Percentiles rank a stretch among this genome's conserved stretches.
phyloP scores from a whole-genome alignment of 768 basidiomycete species.

The Boletus sp. region DNA sequence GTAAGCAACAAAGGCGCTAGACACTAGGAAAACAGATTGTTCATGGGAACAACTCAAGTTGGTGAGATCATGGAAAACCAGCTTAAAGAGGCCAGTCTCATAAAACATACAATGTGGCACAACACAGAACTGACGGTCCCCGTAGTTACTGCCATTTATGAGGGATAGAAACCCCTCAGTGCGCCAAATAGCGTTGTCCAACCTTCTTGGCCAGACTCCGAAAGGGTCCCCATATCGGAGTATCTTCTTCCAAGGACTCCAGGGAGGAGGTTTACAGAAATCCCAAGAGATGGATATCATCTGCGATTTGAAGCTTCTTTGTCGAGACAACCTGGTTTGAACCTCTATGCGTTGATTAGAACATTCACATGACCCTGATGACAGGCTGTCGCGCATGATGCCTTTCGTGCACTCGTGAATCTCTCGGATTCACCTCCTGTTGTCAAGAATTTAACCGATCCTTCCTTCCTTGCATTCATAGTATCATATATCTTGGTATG shows the following conservation, averaged over 20 bases:
- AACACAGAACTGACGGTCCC: slow-evolving; percentile 8
- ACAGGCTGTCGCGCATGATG: slow-evolving; percentile 90
- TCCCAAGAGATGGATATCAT: slow-evolving; percentile 65
- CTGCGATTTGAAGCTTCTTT: slow-evolving; percentile 79
- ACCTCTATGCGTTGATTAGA: slow-evolving; percentile 30
- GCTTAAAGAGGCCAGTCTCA: slow-evolving; percentile 36
- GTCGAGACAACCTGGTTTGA: slow-evolving; percentile 76
- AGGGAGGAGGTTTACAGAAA: slow-evolving; percentile 54
- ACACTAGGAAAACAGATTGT: slow-evolving; percentile 25
- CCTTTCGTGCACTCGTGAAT: slow-evolving; percentile 91
- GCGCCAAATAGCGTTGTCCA: slow-evolving; percentile 79
- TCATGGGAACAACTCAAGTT: too few relatives aligned
- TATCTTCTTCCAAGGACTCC: slow-evolving; percentile 69
- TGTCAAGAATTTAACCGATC: slow-evolving; percentile 62
- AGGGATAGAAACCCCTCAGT: slow-evolving; percentile 85
- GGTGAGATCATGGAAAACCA: slow-evolving; percentile 35
- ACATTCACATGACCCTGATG: slow-evolving; percentile 14
- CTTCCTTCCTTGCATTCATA: slow-evolving; percentile 72
- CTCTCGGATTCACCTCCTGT: slow-evolving; percentile 81
- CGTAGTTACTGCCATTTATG: slow-evolving; percentile 80
- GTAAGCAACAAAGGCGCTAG: slow-evolving; percentile 14
- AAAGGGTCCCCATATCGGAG: slow-evolving; percentile 64
- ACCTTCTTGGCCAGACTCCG: slow-evolving; percentile 77
- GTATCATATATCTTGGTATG: slow-evolving; percentile 88
- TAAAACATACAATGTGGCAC: neutral